These are phyloP conservation scores for Xanthoconium separans DNA, from an alignment of 1,284 basidiomycete genomes.

Conservation along the genomic window DNA sequence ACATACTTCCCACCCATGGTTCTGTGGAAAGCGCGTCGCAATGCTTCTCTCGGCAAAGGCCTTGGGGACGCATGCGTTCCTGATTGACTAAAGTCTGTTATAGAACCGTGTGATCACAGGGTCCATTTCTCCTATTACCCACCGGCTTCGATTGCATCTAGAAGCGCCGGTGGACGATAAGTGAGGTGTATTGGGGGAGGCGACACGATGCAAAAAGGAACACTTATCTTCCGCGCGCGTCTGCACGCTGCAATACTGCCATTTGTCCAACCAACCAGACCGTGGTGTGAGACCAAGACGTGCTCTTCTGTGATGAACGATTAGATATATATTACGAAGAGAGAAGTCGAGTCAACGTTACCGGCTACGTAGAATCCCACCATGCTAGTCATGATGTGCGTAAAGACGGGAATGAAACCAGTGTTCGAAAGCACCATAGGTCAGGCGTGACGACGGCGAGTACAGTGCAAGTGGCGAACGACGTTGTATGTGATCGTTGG, in stretches of 20 bases:
- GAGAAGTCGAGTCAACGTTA: constrained; percentile 3
- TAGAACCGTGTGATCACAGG: background rate
- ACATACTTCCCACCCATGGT: background rate
- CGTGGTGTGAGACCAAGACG: background rate
- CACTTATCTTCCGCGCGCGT: constrained; percentile 11
- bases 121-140: constrained; percentile 2
- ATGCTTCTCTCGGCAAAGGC: background rate
- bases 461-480: background rate
- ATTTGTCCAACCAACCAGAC: background rate
- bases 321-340: constrained; percentile 1
- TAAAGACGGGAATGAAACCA: constrained; percentile 16
- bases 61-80: background rate
- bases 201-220: constrained; percentile 1
- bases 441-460: background rate
- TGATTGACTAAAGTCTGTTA: constrained; percentile 8
- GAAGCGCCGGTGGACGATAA: background rate
- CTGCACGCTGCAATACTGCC: background rate
- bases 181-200: background rate
- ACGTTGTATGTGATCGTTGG: background rate
- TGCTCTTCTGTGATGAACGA: background rate
- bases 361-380: background rate
- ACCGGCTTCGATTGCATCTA: background rate
- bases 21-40: constrained; percentile 1
- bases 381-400: background rate
- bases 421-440: background rate